Conservation (phyloP, 108 stramenopile species). For the Skeletonema costatum region DNA sequence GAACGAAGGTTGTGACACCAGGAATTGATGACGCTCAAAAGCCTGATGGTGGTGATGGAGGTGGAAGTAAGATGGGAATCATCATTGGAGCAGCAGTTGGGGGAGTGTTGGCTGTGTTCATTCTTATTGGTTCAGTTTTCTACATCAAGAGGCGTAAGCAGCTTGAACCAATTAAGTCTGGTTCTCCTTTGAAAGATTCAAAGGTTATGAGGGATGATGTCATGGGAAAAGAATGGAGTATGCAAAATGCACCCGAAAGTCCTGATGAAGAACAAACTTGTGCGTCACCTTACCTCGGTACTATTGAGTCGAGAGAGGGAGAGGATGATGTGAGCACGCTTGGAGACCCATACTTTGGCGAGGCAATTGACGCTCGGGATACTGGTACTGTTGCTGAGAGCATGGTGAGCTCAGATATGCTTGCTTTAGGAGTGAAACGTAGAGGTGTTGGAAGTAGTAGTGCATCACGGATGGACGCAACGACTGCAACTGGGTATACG, state of each 20-base stretch:
- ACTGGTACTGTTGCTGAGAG: conserved; percentile 36
- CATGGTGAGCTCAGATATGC: conserved; percentile 28
- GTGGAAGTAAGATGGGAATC: conserved; percentile 15
- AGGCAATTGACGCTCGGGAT: conserved; percentile 41
- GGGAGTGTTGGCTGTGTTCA: conserved; percentile 15
- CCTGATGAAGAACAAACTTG: neutral
- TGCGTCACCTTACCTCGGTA: conserved; percentile 33
- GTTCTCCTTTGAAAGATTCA: neutral
- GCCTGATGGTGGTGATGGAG: neutral
- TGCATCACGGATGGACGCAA: conserved; percentile 28
- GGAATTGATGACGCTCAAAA: neutral
- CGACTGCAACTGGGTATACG: conserved; percentile 13
- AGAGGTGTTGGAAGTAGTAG: conserved; percentile 18
- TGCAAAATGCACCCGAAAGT: neutral
- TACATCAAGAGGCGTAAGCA: conserved; percentile 3
- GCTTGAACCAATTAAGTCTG: neutral
- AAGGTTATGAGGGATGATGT: neutral
- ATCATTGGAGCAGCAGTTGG: conserved; percentile 24
- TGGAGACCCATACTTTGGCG: conserved; percentile 80
- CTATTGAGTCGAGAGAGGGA: conserved; percentile 51
- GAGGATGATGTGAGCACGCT: conserved; percentile 85
- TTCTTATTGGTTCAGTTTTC: conserved; percentile 7
- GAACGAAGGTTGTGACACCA: neutral
- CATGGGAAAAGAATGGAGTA: neutral
- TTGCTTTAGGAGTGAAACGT: conserved; percentile 16